These are phyloP conservation scores for Scheffersomyces parashehatae DNA, from an alignment of 1,139 yeast genomes.

Conservation along the genomic window DNA sequence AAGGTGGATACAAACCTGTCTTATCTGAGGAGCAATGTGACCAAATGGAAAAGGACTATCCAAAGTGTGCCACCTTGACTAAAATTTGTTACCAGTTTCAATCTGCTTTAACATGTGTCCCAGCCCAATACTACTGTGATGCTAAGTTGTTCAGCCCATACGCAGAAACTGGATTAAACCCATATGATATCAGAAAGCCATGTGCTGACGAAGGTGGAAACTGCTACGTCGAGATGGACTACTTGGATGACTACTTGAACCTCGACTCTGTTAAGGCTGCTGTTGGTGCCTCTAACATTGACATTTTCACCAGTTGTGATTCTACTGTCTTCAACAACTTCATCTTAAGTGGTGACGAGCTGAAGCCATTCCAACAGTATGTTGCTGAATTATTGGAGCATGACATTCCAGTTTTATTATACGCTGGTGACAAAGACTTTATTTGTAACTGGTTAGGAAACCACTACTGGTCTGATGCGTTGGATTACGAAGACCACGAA, in stretches of 20 bases:
- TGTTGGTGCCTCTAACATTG: slow-evolving; percentile 59
- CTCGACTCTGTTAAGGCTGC: slow-evolving; percentile 58
- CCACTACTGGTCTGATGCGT: slow-evolving; percentile 34
- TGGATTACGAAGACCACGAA: slow-evolving; percentile 30
- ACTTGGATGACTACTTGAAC: slow-evolving; percentile 61
- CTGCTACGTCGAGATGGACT: slow-evolving; percentile 61
- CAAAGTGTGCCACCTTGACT: slow-evolving; percentile 56
- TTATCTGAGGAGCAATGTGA: slow-evolving; percentile 63
- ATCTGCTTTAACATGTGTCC: slow-evolving; percentile 51
- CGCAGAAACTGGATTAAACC: slow-evolving; percentile 60
- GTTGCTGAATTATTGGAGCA: slow-evolving; percentile 59
- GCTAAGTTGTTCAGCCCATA: slow-evolving; percentile 51
- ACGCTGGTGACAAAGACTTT: slow-evolving; percentile 43
- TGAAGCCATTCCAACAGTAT: slow-evolving; percentile 64
- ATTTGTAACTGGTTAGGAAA: slow-evolving; percentile 45
- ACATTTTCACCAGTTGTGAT: slow-evolving; percentile 56
- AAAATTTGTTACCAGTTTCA: slow-evolving; percentile 54
- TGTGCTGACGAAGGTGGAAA: slow-evolving; percentile 53
- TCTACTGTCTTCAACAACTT: slow-evolving; percentile 58
- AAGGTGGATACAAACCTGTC: slow-evolving; percentile 74
- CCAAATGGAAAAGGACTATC: slow-evolving; percentile 48
- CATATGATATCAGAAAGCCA: slow-evolving; percentile 64
- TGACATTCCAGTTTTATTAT: slow-evolving; percentile 39
- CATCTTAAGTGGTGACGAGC: slow-evolving; percentile 58
- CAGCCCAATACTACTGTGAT: slow-evolving; percentile 47